Evolutionary conservation across 306 rosid genomes (phyloP), one percentile per base, ranked within the genome.

Genomic region (Dalbergia cultrata): DNA sequence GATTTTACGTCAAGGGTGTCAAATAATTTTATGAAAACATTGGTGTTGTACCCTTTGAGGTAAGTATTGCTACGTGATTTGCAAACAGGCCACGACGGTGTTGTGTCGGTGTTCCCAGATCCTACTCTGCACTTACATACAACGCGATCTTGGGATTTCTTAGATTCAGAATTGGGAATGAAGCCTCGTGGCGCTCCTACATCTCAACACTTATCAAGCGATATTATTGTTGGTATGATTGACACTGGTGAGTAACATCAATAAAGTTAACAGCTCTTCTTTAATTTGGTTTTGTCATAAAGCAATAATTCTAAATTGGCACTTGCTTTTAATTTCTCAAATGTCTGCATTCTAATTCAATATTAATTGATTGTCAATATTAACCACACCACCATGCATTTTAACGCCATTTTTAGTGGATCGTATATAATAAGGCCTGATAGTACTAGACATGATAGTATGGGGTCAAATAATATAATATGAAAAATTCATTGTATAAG

Each of bases 111-210:
- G 77, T 95, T 95, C 79, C 88, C 85, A 4, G 97, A 93, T 83
- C 88, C 90, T 19, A 54, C 80, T 21, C 91, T 95, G 66, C 7
- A 84, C 31, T 85, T 93, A 12, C 99, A 95, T 68, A 93, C 99
- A 19, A 95, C 99, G 3, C 85, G 97, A 68, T 93, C 99, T n/a
- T 95, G 99, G 99, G 94, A 93, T 81, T 95, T 95, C 80, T 66
- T 95, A 72, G 91, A 90, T 68, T 78, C 88, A 49, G 85, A 83
- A 41, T 66, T 86, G 50, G 91, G 92, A 62, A 45, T 74, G 78
- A 72, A 21, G 65, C 53, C 82, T 22, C 33, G 33, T 49, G 16
- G 0, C 39, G 54, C 11, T 26, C 22, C 26, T 14, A 64, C 16
- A 45, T 57, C 72, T 14, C 41, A 43, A 43, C 82, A 68, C 69